A percentile compares a stretch with the other conserved stretches of the same genome.
These are phyloP conservation scores for Leccinum griseonigrum DNA, from an alignment of 1,284 basidiomycete genomes.

Conservation along the genomic window DNA sequence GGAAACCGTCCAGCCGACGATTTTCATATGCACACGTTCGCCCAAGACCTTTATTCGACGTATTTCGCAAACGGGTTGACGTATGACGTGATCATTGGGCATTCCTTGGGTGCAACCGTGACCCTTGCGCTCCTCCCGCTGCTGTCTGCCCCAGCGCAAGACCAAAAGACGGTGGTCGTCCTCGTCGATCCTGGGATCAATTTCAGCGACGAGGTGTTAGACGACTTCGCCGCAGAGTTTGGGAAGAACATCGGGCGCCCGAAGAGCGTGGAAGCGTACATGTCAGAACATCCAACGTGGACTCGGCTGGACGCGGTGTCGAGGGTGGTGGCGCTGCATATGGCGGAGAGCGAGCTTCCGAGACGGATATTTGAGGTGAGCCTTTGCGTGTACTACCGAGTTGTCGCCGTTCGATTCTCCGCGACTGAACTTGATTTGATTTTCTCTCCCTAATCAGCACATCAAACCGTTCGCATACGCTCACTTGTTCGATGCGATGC, in stretches of 20 bases:
- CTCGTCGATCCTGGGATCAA: slow-evolving; percentile 20
- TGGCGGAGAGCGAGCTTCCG: slow-evolving; percentile 8
- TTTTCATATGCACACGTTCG: slow-evolving; percentile 12
- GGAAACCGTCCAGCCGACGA: slow-evolving; percentile 14
- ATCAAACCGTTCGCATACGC: slow-evolving; percentile 15
- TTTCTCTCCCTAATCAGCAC: slow-evolving; percentile 8
- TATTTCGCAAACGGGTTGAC: slow-evolving; percentile 14
- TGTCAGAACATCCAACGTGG: slow-evolving; percentile 16
- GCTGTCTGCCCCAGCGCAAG: slow-evolving; percentile 2
- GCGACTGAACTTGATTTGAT: background rate
- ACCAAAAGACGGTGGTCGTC: slow-evolving; percentile 9
- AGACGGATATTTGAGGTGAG: slow-evolving; percentile 16
- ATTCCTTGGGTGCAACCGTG: slow-evolving; percentile 20
- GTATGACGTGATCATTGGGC: slow-evolving; percentile 25
- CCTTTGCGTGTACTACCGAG: background rate
- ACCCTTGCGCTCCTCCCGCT: slow-evolving; percentile 15
- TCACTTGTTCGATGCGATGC: slow-evolving; percentile 10
- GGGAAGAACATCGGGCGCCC: slow-evolving; percentile 3
- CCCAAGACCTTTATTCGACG: slow-evolving; percentile 15
- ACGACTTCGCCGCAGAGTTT: background rate
- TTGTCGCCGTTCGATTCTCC: background rate
- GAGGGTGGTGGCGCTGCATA: slow-evolving; percentile 12
- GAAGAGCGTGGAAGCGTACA: slow-evolving; percentile 6
- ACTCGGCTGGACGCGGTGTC: slow-evolving; percentile 15
- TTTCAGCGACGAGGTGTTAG: slow-evolving; percentile 3